Evolutionary conservation across 805 yeast species (phyloP), one percentile per base, ranked within the genome.

Genomic region (Yamadazyma insecticola): DNA sequence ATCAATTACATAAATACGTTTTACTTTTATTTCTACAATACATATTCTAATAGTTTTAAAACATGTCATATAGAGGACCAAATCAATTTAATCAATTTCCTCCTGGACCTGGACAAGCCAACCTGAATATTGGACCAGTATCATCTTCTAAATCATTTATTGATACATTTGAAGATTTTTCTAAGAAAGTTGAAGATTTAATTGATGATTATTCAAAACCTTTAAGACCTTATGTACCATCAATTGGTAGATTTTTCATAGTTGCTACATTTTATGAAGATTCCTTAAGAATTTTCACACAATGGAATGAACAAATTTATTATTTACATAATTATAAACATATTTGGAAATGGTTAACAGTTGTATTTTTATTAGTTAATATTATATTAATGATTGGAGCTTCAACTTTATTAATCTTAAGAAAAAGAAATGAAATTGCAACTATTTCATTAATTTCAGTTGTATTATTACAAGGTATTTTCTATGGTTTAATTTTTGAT

Each of bases 181-280:
- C 79, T 21, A 70, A 72, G 40, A 61, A 63, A 36, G 62, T 77
- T 20, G 90, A 83, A 47, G 73, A 61, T 40, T 40, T 55, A 39
- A 54, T 76, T 51, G 72, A 80, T 62, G 53, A 63, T 33, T 58
- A 76, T 64, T 47, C 60, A 32, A 54, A 70, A 43, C 64, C 75
- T 31, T 51, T 80, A 26, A 79, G 72, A 53, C 90, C 90, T 0
- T 80, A 76, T 48, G 80, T 89, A 29, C 97, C 97, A 6, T 78
- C 78, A 14, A 75, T 90, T 47, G 97, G 96, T 22, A 72, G 97
- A 36, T 77, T 85, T 39, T 74, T 89, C 43, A 89, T 90, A 40
- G 96, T 90, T 34, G 95, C 95, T 29, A 92, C 97, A 0, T 90
- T 89, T 54, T 75, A 78, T 44, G 97, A 90, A 60, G 97, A 92